Evolutionary conservation across 805 yeast species (phyloP).

Genomic region (Naumovozyma castellii): DNA sequence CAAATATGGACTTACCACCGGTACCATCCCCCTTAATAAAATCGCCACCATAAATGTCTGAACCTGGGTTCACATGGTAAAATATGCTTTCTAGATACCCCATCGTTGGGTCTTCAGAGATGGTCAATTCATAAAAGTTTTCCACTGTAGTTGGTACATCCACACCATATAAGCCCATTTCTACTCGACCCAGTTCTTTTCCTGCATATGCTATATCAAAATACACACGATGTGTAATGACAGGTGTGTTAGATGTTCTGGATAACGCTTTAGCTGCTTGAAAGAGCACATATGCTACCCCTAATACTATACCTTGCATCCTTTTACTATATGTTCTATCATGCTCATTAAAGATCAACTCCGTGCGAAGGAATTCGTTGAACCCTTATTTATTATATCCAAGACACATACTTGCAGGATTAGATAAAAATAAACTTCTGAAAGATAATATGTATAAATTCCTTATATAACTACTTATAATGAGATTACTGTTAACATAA

Average conservation of each 20-base stretch:
- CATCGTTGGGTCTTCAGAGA: constrained; percentile 79
- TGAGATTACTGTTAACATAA: too few species aligned
- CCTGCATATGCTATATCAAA: constrained; percentile 70
- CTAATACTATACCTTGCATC: not conserved
- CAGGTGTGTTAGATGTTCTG: constrained; percentile 1
- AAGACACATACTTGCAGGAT: too few species aligned
- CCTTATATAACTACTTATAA: too few species aligned
- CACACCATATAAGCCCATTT: constrained; percentile 76
- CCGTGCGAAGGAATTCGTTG: too few species aligned
- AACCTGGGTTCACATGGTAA: constrained; percentile 92
- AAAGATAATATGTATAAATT: too few species aligned
- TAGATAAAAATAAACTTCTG: too few species aligned
- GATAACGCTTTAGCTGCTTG: not conserved
- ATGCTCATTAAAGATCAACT: not conserved
- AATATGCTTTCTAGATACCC: constrained; percentile 79
- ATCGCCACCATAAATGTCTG: constrained; percentile 96
- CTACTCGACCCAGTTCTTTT: constrained; percentile 64
- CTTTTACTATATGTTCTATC: too few species aligned
- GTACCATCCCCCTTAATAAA: constrained; percentile 84
- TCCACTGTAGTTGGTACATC: constrained; percentile 88
- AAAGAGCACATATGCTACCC: not conserved
- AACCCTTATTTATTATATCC: too few species aligned
- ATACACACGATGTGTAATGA: constrained; percentile 41
- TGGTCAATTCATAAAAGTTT: constrained; percentile 83
- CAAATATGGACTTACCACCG: constrained; percentile 86